Evolutionary conservation across 129 eudicot species (phyloP).

Genomic region (Flaveria linearis): DNA sequence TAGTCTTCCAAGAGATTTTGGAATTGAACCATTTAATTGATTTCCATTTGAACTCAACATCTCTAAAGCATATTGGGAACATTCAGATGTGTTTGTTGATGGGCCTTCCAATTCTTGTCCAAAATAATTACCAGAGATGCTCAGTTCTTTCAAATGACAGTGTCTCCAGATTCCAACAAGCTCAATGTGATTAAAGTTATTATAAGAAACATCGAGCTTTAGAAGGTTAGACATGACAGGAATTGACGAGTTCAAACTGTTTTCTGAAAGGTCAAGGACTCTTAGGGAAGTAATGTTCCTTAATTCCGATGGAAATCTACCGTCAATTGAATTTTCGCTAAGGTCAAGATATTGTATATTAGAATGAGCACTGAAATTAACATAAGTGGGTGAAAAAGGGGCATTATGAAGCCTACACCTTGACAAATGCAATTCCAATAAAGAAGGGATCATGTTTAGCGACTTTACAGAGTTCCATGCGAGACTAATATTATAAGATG

Average conservation of each 20-base stretch:
- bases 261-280: not conserved
- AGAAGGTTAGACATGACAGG: conserved; percentile 2
- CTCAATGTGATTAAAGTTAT: not conserved
- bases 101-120: not conserved
- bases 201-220: not conserved
- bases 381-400: not conserved
- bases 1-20: not conserved
- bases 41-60: not conserved
- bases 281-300: not conserved
- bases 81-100: not conserved
- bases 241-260: not conserved
- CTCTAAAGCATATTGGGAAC: conserved; percentile 19
- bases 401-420: not conserved
- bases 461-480: not conserved
- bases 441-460: not conserved
- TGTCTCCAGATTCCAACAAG: conserved; percentile 8
- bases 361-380: not conserved
- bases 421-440: conserved; percentile 7
- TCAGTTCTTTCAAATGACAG: not conserved
- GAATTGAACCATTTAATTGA: not conserved
- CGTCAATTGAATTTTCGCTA: not conserved
- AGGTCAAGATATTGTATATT: not conserved
- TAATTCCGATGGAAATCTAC: not conserved
- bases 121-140: not conserved
- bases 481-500: not conserved